phyloP scores from a whole-genome alignment of 2,329 filamentous ascomycete species.

The Blumeria hordei region DNA sequence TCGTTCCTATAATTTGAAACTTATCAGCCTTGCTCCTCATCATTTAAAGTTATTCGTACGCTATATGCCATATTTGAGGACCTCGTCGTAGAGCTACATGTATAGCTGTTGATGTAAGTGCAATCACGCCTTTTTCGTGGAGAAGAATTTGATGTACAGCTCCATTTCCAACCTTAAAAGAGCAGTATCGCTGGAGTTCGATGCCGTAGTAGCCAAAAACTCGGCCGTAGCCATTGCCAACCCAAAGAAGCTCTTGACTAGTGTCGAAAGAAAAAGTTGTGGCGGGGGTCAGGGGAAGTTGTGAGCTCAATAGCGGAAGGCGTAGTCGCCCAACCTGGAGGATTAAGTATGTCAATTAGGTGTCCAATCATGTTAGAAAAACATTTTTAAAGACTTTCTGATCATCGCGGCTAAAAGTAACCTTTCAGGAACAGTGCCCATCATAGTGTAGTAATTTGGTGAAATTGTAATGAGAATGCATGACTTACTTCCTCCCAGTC shows the following conservation, averaged over 20 bases:
- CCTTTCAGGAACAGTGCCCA: background rate
- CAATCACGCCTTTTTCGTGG: slow-evolving; percentile 73
- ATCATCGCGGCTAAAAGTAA: background rate
- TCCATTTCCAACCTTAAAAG: slow-evolving; percentile 58
- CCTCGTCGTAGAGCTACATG: slow-evolving; percentile 76
- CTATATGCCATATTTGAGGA: slow-evolving; percentile 68
- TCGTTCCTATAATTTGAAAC: slow-evolving; percentile 24
- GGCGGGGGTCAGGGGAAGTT: slow-evolving; percentile 44
- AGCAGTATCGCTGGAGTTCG: slow-evolving; percentile 73
- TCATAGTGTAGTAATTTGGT: background rate
- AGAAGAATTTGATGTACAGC: slow-evolving; percentile 72
- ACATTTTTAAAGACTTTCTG: slow-evolving; percentile 5
- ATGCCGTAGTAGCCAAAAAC: slow-evolving; percentile 71
- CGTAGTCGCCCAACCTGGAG: slow-evolving; percentile 56
- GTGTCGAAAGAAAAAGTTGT: slow-evolving; percentile 76
- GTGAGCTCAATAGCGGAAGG: slow-evolving; percentile 52
- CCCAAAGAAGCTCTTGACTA: slow-evolving; percentile 74
- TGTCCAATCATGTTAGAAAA: slow-evolving; percentile 4
- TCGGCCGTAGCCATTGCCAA: slow-evolving; percentile 67
- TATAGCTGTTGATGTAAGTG: slow-evolving; percentile 58
- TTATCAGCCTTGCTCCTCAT: slow-evolving; percentile 6
- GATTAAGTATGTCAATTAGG: slow-evolving; percentile 4
- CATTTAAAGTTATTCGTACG: slow-evolving; percentile 20
- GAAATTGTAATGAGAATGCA: background rate
- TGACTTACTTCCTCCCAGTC: slow-evolving; percentile 41